phyloP scores from a whole-genome alignment of 345 rosid species.

The Trapa bicornis region DNA sequence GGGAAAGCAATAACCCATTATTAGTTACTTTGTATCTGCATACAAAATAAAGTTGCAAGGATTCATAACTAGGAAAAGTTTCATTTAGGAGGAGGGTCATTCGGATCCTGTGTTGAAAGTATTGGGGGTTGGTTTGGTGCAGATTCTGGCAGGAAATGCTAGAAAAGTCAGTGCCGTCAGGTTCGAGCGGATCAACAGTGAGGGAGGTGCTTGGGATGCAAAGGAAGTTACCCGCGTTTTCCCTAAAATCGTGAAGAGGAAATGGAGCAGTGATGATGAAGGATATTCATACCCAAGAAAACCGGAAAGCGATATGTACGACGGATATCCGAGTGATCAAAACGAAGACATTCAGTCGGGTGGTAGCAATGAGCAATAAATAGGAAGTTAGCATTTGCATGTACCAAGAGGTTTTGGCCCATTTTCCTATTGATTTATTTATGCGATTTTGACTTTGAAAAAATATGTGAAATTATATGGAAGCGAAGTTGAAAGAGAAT shows the following conservation, averaged over 20 bases:
- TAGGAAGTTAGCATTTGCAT: not conserved
- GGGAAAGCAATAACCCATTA: not conserved
- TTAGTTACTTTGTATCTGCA: not conserved
- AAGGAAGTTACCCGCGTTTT: slow-evolving; percentile 56
- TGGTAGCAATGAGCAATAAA: not conserved
- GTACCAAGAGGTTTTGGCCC: not conserved
- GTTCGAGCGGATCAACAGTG: slow-evolving; percentile 58
- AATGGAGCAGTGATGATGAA: slow-evolving; percentile 58
- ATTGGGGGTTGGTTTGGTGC: slow-evolving; percentile 5
- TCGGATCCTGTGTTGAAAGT: not conserved
- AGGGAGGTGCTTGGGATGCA: slow-evolving; percentile 35
- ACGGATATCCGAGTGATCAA: slow-evolving; percentile 38
- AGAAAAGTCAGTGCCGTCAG: slow-evolving; percentile 91
- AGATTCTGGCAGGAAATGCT: slow-evolving; percentile 95
- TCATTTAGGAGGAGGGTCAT: not conserved
- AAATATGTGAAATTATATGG: not conserved
- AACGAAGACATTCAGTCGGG: slow-evolving; percentile 20
- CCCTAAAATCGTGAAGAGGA: slow-evolving; percentile 72
- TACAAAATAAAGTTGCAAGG: not conserved
- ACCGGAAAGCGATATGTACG: slow-evolving; percentile 27
- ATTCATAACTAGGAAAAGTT: not conserved
- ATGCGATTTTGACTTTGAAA: not conserved
- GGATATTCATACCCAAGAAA: slow-evolving; percentile 25
- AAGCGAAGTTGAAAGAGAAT: not conserved
- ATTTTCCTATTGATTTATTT: not conserved